phyloP scores from a whole-genome alignment of 2,329 filamentous ascomycete genomes.

The Hysterium pulicare region DNA sequence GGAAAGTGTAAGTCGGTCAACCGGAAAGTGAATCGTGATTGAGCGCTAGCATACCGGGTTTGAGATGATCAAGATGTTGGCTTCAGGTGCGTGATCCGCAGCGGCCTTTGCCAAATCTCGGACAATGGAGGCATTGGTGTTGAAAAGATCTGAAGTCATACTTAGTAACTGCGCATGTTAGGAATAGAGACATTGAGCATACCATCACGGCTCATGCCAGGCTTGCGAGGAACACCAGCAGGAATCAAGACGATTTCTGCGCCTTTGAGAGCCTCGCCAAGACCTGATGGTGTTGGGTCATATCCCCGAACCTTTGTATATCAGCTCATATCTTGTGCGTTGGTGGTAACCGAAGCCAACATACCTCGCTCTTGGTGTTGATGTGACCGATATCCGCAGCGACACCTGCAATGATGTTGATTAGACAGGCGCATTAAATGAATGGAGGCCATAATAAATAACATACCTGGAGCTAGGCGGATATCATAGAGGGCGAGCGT shows the following conservation, averaged over 20 bases:
- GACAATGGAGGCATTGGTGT: slow-evolving; percentile 99
- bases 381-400: slow-evolving; percentile 97
- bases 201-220: slow-evolving; percentile 98
- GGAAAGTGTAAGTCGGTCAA: slow-evolving; percentile 10
- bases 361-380: slow-evolving; percentile 88
- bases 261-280: slow-evolving; percentile 76
- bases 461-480: slow-evolving; percentile 83
- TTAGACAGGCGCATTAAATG: too few relatives aligned
- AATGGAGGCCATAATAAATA: slow-evolving; percentile 1
- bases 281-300: slow-evolving; percentile 70
- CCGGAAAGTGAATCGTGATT: background rate
- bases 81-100: slow-evolving; percentile 82
- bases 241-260: slow-evolving; percentile 95
- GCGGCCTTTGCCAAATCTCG: slow-evolving; percentile 95
- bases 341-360: slow-evolving; percentile 13
- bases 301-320: slow-evolving; percentile 72
- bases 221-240: slow-evolving; percentile 97
- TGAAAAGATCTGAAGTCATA: slow-evolving; percentile 76
- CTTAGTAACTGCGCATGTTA: slow-evolving; percentile 1
- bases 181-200: slow-evolving; percentile 22
- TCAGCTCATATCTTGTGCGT: slow-evolving; percentile 16
- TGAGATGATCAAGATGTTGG: slow-evolving; percentile 95
- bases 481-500: slow-evolving; percentile 98
- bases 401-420: slow-evolving; percentile 72
- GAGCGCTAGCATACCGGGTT: slow-evolving; percentile 68